A percentile compares a stretch with the other conserved stretches of the same genome.
Conservation (phyloP, 805 yeast species). For the Hanseniaspora singularis region DNA sequence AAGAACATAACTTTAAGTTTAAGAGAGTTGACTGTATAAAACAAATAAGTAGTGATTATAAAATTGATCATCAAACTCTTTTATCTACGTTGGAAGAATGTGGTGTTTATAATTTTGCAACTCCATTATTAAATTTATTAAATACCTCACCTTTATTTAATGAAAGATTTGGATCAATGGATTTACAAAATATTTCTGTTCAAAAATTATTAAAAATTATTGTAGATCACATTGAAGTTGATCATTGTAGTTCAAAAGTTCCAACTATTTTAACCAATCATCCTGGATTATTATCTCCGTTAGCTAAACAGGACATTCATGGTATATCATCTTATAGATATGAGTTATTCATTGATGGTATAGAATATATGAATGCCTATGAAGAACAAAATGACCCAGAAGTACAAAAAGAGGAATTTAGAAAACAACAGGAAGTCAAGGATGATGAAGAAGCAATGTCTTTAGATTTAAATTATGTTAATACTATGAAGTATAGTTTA, state of each 20-base stretch:
- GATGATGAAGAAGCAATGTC: slow-evolving; percentile 52
- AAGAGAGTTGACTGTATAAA: slow-evolving; percentile 27
- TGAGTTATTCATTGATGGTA: slow-evolving; percentile 69
- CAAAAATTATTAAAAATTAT: slow-evolving; percentile 34
- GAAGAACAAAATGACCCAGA: slow-evolving; percentile 91
- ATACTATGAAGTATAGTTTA: slow-evolving; percentile 79
- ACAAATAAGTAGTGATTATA: slow-evolving; percentile 22
- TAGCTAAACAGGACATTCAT: slow-evolving; percentile 29
- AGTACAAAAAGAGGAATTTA: slow-evolving; percentile 53
- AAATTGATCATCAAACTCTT: slow-evolving; percentile 24
- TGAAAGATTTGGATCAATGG: not conserved
- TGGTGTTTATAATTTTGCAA: not conserved
- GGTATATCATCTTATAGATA: slow-evolving; percentile 49
- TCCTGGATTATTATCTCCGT: slow-evolving; percentile 75
- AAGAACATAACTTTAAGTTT: slow-evolving; percentile 22
- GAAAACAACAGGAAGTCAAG: slow-evolving; percentile 42
- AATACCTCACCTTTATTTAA: not conserved
- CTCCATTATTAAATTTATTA: not conserved
- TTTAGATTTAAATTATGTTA: slow-evolving; percentile 62
- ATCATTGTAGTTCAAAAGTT: slow-evolving; percentile 31
- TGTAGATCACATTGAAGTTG: slow-evolving; percentile 50
- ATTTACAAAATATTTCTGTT: slow-evolving; percentile 45
- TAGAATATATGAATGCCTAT: slow-evolving; percentile 82
- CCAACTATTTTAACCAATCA: slow-evolving; percentile 76
- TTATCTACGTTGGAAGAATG: not conserved